A percentile compares a stretch with the other conserved stretches of the same genome.
Conservation (phyloP, 1,284 basidiomycete species). For the Xanthoconium separans region DNA sequence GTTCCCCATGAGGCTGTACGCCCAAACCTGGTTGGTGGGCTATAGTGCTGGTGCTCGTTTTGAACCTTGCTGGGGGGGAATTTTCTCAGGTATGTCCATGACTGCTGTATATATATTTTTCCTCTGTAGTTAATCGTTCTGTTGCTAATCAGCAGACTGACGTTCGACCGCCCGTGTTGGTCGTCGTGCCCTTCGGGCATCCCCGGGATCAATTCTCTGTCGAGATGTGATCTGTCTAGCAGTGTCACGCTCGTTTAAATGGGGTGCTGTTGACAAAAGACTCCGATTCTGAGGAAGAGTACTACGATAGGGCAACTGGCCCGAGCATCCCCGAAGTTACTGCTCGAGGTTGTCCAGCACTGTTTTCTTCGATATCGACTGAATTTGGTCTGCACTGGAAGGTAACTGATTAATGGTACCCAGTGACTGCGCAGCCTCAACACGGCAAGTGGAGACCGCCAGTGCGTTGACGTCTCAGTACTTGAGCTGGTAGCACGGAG, state of each 20-base stretch:
- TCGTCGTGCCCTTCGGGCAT: slow-evolving; percentile 12
- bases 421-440: slow-evolving; percentile 12
- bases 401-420: neutral
- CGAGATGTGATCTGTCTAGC: neutral
- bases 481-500: neutral
- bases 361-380: slow-evolving; percentile 10
- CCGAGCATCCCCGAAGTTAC: slow-evolving; percentile 7
- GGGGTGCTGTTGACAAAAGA: neutral
- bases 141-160: neutral
- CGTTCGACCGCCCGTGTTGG: neutral
- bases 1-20: slow-evolving; percentile 7
- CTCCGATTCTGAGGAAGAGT: neutral
- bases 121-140: slow-evolving; percentile 4
- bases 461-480: slow-evolving; percentile 10
- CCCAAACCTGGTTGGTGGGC: slow-evolving; percentile 19
- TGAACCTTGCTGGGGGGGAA: slow-evolving; percentile 14
- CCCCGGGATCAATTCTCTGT: slow-evolving; percentile 13
- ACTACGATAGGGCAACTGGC: neutral
- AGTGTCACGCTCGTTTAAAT: neutral
- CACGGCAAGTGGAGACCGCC: neutral
- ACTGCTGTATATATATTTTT: neutral
- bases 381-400: slow-evolving; percentile 9
- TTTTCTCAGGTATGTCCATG: slow-evolving; percentile 2
- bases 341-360: neutral
- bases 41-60: slow-evolving; percentile 11